Conservation (phyloP, 805 yeast species). For the Saccharomyces paradoxus region DNA sequence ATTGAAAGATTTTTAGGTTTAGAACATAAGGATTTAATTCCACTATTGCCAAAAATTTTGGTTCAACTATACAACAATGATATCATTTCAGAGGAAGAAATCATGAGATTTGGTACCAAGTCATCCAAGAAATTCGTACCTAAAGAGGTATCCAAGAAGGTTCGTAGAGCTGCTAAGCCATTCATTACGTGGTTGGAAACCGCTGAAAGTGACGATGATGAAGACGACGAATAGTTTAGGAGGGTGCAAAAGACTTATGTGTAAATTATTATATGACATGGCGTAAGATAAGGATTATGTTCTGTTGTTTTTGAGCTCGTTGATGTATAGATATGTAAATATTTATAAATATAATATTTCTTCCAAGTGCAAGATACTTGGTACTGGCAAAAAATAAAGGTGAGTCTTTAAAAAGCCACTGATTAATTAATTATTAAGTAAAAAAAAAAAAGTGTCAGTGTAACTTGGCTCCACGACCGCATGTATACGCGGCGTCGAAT, state of each 20-base stretch:
- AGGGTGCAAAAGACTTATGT: neutral
- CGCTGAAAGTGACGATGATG: slow-evolving; percentile 78
- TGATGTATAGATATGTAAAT: neutral
- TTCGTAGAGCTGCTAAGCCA: slow-evolving; percentile 92
- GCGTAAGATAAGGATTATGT: neutral
- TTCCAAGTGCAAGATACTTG: neutral
- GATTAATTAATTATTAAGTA: neutral
- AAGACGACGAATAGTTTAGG: slow-evolving; percentile 23
- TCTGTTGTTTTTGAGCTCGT: neutral
- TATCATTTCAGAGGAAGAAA: slow-evolving; percentile 72
- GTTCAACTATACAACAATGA: slow-evolving; percentile 78
- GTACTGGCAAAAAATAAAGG: neutral
- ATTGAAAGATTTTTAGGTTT: slow-evolving; percentile 87
- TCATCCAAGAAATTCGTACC: slow-evolving; percentile 88
- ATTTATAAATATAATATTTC: neutral
- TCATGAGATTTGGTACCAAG: slow-evolving; percentile 78
- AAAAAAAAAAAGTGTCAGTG: neutral
- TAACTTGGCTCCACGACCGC: neutral
- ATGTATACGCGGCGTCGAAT: neutral
- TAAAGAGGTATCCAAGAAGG: slow-evolving; percentile 85
- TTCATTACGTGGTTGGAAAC: slow-evolving; percentile 90
- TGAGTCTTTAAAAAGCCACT: neutral
- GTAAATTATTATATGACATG: neutral
- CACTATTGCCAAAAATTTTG: slow-evolving; percentile 71
- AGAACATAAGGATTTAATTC: slow-evolving; percentile 64